Evolutionary conservation across 192 early-diverging fungal genomes (phyloP), one percentile per base, ranked within the genome.

Genomic region (Podila clonocystis): DNA sequence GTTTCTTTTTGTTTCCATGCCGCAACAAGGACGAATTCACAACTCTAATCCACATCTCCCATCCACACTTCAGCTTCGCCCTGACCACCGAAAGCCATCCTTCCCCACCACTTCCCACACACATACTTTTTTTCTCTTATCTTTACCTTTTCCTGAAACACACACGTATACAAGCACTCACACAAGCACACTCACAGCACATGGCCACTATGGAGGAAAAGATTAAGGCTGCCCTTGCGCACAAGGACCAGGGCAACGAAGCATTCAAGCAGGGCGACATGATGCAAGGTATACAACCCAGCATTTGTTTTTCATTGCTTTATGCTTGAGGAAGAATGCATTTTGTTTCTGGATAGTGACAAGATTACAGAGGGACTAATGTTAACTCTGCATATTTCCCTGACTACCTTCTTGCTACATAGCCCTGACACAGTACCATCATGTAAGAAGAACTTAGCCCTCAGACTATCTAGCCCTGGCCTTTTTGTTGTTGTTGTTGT

Each of bases 181-280:
- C 58, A 68, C 33, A 34, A 41, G 7, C 26, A 57, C 3, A 26
- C 34, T 17, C n/a, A 62, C 13, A 59, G 65, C 30, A 48, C 8
- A 71, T 72, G 68, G 22, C 75, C 48, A 29, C 65, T 33, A 63
- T 79, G 17, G 49, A 79, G 33, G 78, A 82, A 33, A 82, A 82
- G 62, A 72, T 85, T 22, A 41, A 41, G 11, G 62, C 67, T 15
- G 79, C 74, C 7, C 45, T 73, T 11, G 58, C 24, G 19, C 45
- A 74, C 59, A 85, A 85, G 62, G 84, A 85, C 50, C 49, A 24
- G 17, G 84, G 84, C 15, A 82, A 82, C 55, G 84, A 85, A n/a
- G 63, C 65, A 12, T 85, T 82, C 63, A 85, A 85, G 52, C 49
- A 72, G 4, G 78, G 74, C 29, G 71, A 82, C 67, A 63, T 77